Evolutionary conservation across 179 eudicot genomes (phyloP), one percentile per base, ranked within the genome.

Genomic region (Vitellaria paradoxa): DNA sequence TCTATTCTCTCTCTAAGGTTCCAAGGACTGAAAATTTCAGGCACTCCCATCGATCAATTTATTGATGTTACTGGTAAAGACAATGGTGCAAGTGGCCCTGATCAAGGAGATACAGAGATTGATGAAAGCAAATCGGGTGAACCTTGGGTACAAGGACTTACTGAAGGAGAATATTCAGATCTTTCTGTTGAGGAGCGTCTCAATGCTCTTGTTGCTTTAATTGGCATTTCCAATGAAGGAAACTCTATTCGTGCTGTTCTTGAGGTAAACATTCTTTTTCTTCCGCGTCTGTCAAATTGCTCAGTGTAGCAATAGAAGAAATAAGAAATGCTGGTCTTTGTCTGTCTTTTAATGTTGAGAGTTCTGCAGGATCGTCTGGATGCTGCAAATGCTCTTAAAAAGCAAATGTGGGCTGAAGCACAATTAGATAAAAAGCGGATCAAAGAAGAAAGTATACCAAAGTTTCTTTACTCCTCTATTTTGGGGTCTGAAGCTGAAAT

Each of bases 331-430:
- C 53, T 76, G 63, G 63, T 52, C 24, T 65, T 12, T 70, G 56
- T 73, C 65, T 62, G 23, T 46, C 8, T 57, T 81, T 65, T 87
- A 57, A 78, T 74, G 62, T 45, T 50, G 78, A 37, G 47, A 61
- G 45, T 68, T 78, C 75, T 84, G 46, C 85, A 94, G 98, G 99
- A 92, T 65, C 97, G 99, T 53, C 76, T 93, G 85, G 99, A 94
- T 85, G 93, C 94, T 61, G 98, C 97, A 66, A 96, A 73, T 84
- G 86, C 97, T 59, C 89, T 96, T 72, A 96, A 91, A 83, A 96
- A 96, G 90, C 98, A 96, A 84, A 94, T 94, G 97, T 96, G 94
- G 98, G 97, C 98, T n/a, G 99, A 92, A 82, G 94, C 93, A 63
- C 98, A 94, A 79, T 83, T 94, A 52, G 98, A 94, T 78, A 96